Base-by-base conservation (phyloP, 2,329 filamentous ascomycete species). In the Epichloe amarillans region DNA sequence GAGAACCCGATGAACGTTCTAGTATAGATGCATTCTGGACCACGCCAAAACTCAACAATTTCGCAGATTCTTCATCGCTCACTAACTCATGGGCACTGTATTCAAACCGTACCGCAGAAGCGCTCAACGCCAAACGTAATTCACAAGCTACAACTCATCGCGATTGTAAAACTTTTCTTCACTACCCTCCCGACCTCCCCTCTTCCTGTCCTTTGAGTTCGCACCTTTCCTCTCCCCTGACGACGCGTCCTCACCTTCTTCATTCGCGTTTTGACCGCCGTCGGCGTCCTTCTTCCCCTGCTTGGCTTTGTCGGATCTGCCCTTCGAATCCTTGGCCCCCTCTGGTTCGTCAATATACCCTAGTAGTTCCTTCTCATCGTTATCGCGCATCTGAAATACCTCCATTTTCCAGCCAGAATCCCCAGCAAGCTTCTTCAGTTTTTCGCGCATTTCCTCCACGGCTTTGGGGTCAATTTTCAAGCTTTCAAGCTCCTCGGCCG, bases 331-430 rank as follows among this genome's bases (percentile, higher is more conserved):
- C 19, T 26, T 46, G 3, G 12, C 42, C 5, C 10, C 10, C 17
- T 17, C 7, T 5, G 51, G 47, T 4, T 77, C 75, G 30, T 84
- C 81, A 15, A 91, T 76, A 41, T 86, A 79, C 0, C 84, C 86
- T 43, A 84, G 72, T 40, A 91, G 78, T 61, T 88, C 83, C 54
- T 68, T 61, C 17, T 79, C 69, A 21, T 77, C 74, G 4, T 64
- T 62, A 4, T 73, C 69, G 21, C 77, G 74, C 11, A 80, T 73
- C 60, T 93, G 84, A 1, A 93, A 79, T 14, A 93, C 73, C 65
- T 93, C 86, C 53, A 95, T 70, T 59, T 82, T 85, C 88, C 89
- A 95, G 15, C 81, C 80, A 56, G 82, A 78, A 7, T 83, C 80
- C 3, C 81, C 78, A 0, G 87, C 86, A 40, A 86, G 62, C 58